Evolutionary conservation across 1,139 yeast species (phyloP).

Genomic region (Debaryomyces nepalensis): DNA sequence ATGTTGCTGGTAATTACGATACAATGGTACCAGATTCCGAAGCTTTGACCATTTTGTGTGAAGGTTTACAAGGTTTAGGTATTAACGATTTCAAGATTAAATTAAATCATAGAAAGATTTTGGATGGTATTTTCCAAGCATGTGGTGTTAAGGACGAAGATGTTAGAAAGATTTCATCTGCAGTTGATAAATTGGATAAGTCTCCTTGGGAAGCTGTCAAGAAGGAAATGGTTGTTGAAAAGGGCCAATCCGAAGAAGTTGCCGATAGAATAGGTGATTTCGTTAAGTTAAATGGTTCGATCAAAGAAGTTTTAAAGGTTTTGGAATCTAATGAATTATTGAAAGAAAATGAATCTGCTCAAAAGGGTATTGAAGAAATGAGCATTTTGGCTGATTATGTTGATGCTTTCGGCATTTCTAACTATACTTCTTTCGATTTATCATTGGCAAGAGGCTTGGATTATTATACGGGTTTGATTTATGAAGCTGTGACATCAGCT

Average conservation of each 20-base stretch:
- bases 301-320: constrained; percentile 65
- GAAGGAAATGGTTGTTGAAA: constrained; percentile 89
- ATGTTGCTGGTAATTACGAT: constrained; percentile 90
- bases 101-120: constrained; percentile 90
- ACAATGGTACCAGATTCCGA: constrained; percentile 97
- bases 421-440: constrained; percentile 78
- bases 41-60: constrained; percentile 75
- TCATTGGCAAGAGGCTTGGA: constrained; percentile 97
- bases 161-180: constrained; percentile 89
- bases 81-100: constrained; percentile 88
- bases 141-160: constrained; percentile 96
- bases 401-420: constrained; percentile 74
- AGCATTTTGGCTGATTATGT: constrained; percentile 71
- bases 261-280: constrained; percentile 93
- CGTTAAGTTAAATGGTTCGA: constrained; percentile 80
- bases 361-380: constrained; percentile 83
- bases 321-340: constrained; percentile 63
- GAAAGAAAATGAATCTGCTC: constrained; percentile 68
- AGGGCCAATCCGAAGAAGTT: constrained; percentile 85
- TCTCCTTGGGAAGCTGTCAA: constrained; percentile 93
- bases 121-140: constrained; percentile 93
- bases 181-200: constrained; percentile 95
- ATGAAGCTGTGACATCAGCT: constrained; percentile 92
- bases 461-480: constrained; percentile 94
- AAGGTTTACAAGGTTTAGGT: constrained; percentile 83